Evolutionary conservation across 2,329 filamentous ascomycete genomes (phyloP).

Genomic region (Apiospora marii): DNA sequence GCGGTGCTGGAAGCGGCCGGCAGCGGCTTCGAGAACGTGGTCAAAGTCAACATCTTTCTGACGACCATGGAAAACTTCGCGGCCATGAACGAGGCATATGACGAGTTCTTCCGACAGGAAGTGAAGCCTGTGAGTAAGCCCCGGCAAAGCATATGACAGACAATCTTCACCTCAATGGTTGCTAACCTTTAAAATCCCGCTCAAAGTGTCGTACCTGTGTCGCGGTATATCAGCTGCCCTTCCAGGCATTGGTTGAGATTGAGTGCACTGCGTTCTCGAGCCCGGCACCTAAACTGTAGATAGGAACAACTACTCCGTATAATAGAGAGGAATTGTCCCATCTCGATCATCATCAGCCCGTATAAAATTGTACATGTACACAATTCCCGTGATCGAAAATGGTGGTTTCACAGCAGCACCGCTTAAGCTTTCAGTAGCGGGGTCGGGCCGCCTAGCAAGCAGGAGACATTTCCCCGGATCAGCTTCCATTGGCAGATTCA

Average conservation of each 20-base stretch:
- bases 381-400: not conserved
- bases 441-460: slow-evolving; percentile 1
- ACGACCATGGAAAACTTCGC: slow-evolving; percentile 71
- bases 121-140: slow-evolving; percentile 55
- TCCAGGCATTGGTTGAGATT: slow-evolving; percentile 77
- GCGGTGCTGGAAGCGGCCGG: slow-evolving; percentile 68
- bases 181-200: not conserved
- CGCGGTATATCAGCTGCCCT: slow-evolving; percentile 75
- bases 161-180: not conserved
- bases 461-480: slow-evolving; percentile 10
- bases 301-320: not conserved
- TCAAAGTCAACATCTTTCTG: slow-evolving; percentile 74
- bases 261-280: slow-evolving; percentile 67
- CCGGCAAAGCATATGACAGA: not conserved
- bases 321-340: not conserved
- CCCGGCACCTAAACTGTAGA: slow-evolving; percentile 31
- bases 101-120: slow-evolving; percentile 54
- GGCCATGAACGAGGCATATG: slow-evolving; percentile 64
- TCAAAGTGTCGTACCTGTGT: slow-evolving; percentile 68
- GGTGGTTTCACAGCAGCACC: not conserved
- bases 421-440: not conserved
- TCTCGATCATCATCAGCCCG: not conserved
- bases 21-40: slow-evolving; percentile 63
- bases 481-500: not conserved
- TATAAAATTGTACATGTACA: not conserved